Evolutionary conservation across 2,329 filamentous ascomycete species (phyloP).

Genomic region (Beauveria sp.): DNA sequence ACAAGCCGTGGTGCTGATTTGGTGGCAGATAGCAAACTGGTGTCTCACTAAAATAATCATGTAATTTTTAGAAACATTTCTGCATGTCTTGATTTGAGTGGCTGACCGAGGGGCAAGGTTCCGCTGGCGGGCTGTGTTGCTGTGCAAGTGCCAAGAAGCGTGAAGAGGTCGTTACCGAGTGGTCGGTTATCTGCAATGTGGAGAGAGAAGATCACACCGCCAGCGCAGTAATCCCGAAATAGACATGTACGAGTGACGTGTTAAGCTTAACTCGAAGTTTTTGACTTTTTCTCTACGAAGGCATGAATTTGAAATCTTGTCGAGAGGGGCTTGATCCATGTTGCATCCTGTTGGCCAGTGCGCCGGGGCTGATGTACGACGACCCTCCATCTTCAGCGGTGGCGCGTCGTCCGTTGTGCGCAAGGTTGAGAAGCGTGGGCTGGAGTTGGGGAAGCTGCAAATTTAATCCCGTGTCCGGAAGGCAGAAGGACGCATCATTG

Average conservation of each 20-base stretch:
- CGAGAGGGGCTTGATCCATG: not conserved
- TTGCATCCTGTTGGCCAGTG: not conserved
- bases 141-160: not conserved
- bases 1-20: not conserved
- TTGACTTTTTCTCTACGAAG: not conserved
- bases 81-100: not conserved
- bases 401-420: not conserved
- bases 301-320: not conserved
- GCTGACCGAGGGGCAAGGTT: not conserved
- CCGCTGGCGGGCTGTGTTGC: not conserved
- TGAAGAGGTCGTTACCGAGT: not conserved
- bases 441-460: not conserved
- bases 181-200: not conserved
- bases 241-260: not conserved
- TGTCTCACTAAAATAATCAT: not conserved
- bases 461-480: not conserved
- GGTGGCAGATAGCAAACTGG: not conserved
- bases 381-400: not conserved
- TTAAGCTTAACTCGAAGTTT: not conserved
- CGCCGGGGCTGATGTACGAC: not conserved
- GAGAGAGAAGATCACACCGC: not conserved
- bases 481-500: too few relatives aligned
- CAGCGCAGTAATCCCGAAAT: not conserved
- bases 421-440: not conserved
- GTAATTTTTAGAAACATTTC: constrained; percentile 3